Evolutionary conservation across 805 yeast genomes (phyloP).

Genomic region (Groenewaldozyma salmanticensis): DNA sequence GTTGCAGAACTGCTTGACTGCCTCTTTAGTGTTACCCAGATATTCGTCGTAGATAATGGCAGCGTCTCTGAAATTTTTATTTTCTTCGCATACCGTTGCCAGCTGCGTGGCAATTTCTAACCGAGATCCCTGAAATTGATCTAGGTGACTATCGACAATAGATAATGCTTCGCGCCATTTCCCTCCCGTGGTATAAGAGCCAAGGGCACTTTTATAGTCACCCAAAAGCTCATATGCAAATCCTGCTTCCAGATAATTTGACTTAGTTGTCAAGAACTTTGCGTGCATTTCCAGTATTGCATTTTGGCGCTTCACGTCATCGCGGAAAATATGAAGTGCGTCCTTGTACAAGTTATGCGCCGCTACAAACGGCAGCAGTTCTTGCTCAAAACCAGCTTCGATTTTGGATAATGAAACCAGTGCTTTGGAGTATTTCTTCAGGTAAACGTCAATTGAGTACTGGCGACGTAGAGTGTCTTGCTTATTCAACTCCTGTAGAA

Average conservation of each 20-base stretch:
- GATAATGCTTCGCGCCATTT: constrained; percentile 82
- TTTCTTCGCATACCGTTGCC: constrained; percentile 47
- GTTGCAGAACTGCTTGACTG: constrained; percentile 62
- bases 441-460: constrained; percentile 70
- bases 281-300: constrained; percentile 56
- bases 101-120: constrained; percentile 48
- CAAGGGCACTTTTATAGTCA: constrained; percentile 50
- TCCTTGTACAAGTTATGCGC: constrained; percentile 58
- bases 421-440: constrained; percentile 62
- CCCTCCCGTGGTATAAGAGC: constrained; percentile 57
- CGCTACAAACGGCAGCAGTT: constrained; percentile 58
- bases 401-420: constrained; percentile 45
- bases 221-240: constrained; percentile 63
- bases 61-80: constrained; percentile 67
- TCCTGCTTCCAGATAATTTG: constrained; percentile 67
- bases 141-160: constrained; percentile 32
- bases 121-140: constrained; percentile 14
- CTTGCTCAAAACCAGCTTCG: constrained; percentile 29
- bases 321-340: constrained; percentile 56
- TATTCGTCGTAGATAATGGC: constrained; percentile 64
- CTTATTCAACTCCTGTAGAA: constrained; percentile 67
- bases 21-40: constrained; percentile 49
- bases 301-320: constrained; percentile 45
- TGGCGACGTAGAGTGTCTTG: constrained; percentile 57
- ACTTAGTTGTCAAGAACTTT: constrained; percentile 42